These are phyloP conservation scores for Globisporangium mamillatum DNA, from an alignment of 352 stramenopile genomes.

Conservation along the genomic window DNA sequence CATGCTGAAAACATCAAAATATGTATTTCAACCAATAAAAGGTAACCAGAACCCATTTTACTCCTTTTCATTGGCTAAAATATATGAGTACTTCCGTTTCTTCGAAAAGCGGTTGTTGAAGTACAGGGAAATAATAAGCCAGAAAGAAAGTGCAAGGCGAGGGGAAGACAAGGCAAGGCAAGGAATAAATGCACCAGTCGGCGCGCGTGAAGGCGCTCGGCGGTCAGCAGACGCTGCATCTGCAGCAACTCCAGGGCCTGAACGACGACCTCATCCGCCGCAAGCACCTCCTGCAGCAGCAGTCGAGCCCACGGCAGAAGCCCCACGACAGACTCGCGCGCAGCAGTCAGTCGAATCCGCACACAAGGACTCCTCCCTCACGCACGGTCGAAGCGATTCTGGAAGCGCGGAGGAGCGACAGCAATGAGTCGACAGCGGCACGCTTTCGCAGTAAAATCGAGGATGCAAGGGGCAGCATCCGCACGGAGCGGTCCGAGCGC, in stretches of 20 bases:
- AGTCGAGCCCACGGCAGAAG: not conserved
- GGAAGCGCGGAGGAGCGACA: constrained; percentile 21
- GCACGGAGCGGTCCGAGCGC: constrained; percentile 46
- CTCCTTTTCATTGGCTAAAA: not conserved
- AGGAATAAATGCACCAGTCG: constrained; percentile 24
- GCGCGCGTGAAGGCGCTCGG: constrained; percentile 29
- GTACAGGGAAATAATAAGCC: not conserved
- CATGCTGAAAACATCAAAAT: not conserved
- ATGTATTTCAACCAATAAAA: not conserved
- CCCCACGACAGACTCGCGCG: not conserved
- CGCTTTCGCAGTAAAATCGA: constrained; percentile 39
- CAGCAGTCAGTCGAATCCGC: constrained; percentile 1
- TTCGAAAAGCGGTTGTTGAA: not conserved
- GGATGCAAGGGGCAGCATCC: constrained; percentile 36
- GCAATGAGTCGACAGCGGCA: constrained; percentile 19
- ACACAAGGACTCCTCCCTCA: constrained; percentile 7
- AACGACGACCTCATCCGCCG: constrained; percentile 35
- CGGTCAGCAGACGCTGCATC: constrained; percentile 41
- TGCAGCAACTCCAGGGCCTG: constrained; percentile 39
- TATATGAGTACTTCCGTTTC: not conserved
- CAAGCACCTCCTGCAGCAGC: constrained; percentile 21
- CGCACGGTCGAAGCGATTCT: constrained; percentile 51
- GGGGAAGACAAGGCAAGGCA: not conserved
- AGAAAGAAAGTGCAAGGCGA: not conserved
- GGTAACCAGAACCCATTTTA: not conserved